Base-by-base conservation (phyloP, 257 asterid species). In the Fraxinus americana region DNA sequence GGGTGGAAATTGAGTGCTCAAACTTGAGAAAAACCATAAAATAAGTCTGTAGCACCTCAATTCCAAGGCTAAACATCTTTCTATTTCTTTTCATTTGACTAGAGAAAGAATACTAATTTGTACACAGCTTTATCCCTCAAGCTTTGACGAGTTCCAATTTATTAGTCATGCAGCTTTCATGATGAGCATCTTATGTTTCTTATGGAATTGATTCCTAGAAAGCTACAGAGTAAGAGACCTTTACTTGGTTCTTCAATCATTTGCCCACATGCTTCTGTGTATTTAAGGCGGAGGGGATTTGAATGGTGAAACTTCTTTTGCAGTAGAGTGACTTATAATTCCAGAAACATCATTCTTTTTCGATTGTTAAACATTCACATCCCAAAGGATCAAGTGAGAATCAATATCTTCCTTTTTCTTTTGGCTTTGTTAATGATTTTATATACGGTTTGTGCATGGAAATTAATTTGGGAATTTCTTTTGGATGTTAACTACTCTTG, bases 381-480 rank as follows among this genome's bases (percentile, higher is more conserved):
- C 10, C 7, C 29, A 0, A 8, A 57, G 66, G 21, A 4, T 16
- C 16, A 4, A 59, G 1, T 59, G 67, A 59, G 67, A n/a, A n/a
- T 21, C 67, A 59, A 7, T n/a, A 59, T 59, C 29, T 59, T 23
- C 30, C 67, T 23, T 59, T 7, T 59, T 59, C 67, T 21, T 59
- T 21, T 5, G 4, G 17, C 29, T 59, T 59, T 79, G 48, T 76
- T 82, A 82, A 86, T 73, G 57, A 75, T 83, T 78, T 77, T 38
- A 38, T 38, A 41, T 77, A 77, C 45, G 83, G 85, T 87, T 74
- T 89, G 97, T 10, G 54, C 38, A 32, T 1, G 21, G 25, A 34
- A 32, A 25, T 1, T 54, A 38, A 6, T 71, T 70, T 38, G 19
- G 19, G 52, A 23, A 48, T 34, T 38, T 30, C 27, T 12, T 23